Base-by-base conservation (phyloP, 2,329 filamentous ascomycete species). In the Cladosporium phlei region DNA sequence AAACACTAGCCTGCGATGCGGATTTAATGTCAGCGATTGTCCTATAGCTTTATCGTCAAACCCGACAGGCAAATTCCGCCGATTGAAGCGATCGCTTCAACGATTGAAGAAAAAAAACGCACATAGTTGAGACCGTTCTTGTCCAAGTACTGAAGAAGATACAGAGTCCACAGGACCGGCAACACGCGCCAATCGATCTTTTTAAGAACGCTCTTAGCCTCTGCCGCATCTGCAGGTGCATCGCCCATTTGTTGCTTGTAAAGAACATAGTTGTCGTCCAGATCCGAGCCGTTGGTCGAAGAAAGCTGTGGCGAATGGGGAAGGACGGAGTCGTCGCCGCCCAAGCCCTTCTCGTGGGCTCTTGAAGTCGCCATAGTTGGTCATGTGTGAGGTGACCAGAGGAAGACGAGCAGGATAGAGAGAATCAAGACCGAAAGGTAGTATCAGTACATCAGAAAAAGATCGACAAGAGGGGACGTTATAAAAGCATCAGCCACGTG, bases 81-180 rank as follows among this genome's bases (percentile, higher is more conserved):
- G 28, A 14, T n/a, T n/a, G n/a, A n/a, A n/a, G n/a, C n/a, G n/a
- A n/a, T n/a, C n/a, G n/a, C n/a, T n/a, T n/a, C n/a, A n/a, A n/a
- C n/a, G 12, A 11, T 19, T 5, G 16, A 7, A 24, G 9, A 12
- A 2, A 17, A 32, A 12, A 17, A 38, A 20, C 40, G 6, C 37
- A 45, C 72, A 57, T 76, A 77, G 29, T 61, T 58, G 38, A 63
- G 55, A 11, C 56, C 55, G 21, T 61, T 61, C 53, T 71, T 71
- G 48, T 71, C 67, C 3, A 71, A 59, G 47, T 70, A 60, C 46
- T 70, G 67, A 32, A 70, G 44, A 3, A 69, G 54, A 50, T 70
- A 67, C 9, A 66, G 57, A 4, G 63, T 47, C 32, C 58, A 61
- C 4, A 67, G 55, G 4, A 63, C 56, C 1, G 63, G 62, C 5